phyloP scores from a whole-genome alignment of 192 early-diverging fungal species.

The Backusella sp. region DNA sequence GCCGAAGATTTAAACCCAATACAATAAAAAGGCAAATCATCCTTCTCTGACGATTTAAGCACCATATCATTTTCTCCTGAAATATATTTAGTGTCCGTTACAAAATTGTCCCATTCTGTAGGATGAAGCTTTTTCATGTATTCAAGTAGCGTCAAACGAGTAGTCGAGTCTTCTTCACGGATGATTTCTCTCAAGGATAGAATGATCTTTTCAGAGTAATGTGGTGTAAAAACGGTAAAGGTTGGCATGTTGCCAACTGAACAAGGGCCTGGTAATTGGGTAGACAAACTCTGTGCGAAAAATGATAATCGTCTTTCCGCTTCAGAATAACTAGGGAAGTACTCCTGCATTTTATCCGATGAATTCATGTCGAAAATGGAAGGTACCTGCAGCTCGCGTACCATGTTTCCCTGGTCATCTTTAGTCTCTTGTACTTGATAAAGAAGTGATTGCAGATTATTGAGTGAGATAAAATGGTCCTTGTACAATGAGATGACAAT shows the following conservation, averaged over 20 bases:
- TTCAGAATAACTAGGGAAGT: slow-evolving; percentile 57
- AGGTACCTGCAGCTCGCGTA: slow-evolving; percentile 15
- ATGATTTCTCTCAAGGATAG: slow-evolving; percentile 72
- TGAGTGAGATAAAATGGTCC: slow-evolving; percentile 63
- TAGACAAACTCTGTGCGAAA: slow-evolving; percentile 72
- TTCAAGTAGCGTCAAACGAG: slow-evolving; percentile 66
- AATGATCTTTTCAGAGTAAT: slow-evolving; percentile 72
- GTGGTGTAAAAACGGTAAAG: slow-evolving; percentile 70
- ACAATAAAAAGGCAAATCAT: slow-evolving; percentile 67
- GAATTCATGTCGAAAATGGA: slow-evolving; percentile 33
- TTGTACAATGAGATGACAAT: slow-evolving; percentile 68
- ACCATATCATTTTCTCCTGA: slow-evolving; percentile 46
- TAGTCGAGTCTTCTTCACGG: slow-evolving; percentile 66
- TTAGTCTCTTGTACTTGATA: slow-evolving; percentile 52
- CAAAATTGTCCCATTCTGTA: slow-evolving; percentile 77
- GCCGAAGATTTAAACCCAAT: slow-evolving; percentile 67
- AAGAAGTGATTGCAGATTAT: slow-evolving; percentile 62
- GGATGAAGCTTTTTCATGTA: slow-evolving; percentile 64
- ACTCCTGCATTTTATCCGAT: slow-evolving; percentile 37
- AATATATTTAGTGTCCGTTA: slow-evolving; percentile 69
- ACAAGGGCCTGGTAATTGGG: slow-evolving; percentile 58
- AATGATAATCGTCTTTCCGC: slow-evolving; percentile 67
- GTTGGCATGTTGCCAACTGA: slow-evolving; percentile 67
- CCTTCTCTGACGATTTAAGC: slow-evolving; percentile 34
- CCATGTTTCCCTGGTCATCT: slow-evolving; percentile 42